Conservation (phyloP, 2,329 filamentous ascomycete genomes). For the Ampelomyces quisqualis region DNA sequence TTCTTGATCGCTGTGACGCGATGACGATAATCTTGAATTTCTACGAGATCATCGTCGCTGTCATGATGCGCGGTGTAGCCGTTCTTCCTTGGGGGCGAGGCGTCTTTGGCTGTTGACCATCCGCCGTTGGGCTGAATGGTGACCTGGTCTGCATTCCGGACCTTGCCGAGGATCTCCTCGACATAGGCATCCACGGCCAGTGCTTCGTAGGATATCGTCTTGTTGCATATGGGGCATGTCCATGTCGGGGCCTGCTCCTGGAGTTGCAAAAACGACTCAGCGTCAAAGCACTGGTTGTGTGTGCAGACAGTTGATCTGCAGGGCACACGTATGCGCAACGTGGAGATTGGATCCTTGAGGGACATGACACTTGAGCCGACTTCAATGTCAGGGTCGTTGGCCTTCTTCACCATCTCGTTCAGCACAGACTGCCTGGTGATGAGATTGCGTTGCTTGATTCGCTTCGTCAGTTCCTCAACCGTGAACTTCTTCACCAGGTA, state of each 20-base stretch:
- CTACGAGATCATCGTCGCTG: slow-evolving; percentile 50
- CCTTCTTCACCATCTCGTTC: slow-evolving; percentile 77
- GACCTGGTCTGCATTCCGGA: slow-evolving; percentile 75
- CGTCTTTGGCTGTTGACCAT: slow-evolving; percentile 62
- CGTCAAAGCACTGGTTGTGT: slow-evolving; percentile 95
- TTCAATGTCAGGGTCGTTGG: slow-evolving; percentile 84
- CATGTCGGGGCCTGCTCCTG: slow-evolving; percentile 97
- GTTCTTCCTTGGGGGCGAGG: slow-evolving; percentile 40
- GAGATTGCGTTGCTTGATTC: slow-evolving; percentile 65
- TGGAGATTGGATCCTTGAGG: slow-evolving; percentile 88
- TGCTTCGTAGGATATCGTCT: slow-evolving; percentile 74
- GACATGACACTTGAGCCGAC: slow-evolving; percentile 87
- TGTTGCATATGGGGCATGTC: slow-evolving; percentile 94
- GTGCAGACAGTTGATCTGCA: slow-evolving; percentile 77
- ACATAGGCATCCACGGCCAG: slow-evolving; percentile 93
- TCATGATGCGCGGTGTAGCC: slow-evolving; percentile 43
- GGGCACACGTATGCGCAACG: slow-evolving; percentile 75
- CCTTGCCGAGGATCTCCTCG: slow-evolving; percentile 77
- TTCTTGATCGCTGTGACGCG: slow-evolving; percentile 45
- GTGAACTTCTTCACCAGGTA: slow-evolving; percentile 74
- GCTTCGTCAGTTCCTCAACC: slow-evolving; percentile 68
- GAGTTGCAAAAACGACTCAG: slow-evolving; percentile 83
- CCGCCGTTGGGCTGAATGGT: slow-evolving; percentile 83
- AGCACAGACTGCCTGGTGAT: slow-evolving; percentile 81
- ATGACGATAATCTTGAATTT: slow-evolving; percentile 45